These are phyloP conservation scores for Ophiosphaerella korrae DNA, from an alignment of 2,329 filamentous ascomycete genomes.

Conservation along the genomic window DNA sequence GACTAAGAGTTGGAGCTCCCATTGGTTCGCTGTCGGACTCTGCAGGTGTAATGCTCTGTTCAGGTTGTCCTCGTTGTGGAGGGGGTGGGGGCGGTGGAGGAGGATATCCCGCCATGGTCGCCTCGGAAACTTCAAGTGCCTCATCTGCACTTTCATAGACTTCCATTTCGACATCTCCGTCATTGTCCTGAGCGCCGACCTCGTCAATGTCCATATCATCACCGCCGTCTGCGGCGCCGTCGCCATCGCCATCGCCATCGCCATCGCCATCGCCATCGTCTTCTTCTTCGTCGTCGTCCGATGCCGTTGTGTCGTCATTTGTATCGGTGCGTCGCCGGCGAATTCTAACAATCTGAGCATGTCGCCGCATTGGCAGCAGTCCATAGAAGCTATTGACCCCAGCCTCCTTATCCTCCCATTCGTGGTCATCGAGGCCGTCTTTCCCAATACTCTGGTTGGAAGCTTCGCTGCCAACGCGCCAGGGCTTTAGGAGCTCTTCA, in stretches of 20 bases:
- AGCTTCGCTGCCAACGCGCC: slow-evolving; percentile 84
- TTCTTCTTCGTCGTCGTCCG: slow-evolving; percentile 52
- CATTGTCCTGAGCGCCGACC: slow-evolving; percentile 53
- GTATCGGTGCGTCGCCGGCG: slow-evolving; percentile 47
- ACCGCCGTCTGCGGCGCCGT: slow-evolving; percentile 44
- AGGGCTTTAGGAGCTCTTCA: slow-evolving; percentile 86
- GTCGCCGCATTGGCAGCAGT: slow-evolving; percentile 32
- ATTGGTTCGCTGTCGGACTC: slow-evolving; percentile 75
- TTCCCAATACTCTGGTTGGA: slow-evolving; percentile 78
- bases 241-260: slow-evolving; percentile 52
- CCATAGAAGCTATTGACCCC: slow-evolving; percentile 40
- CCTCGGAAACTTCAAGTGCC: slow-evolving; percentile 75
- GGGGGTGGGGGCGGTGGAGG: slow-evolving; percentile 61
- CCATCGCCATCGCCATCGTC: slow-evolving; percentile 53
- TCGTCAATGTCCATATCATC: slow-evolving; percentile 57
- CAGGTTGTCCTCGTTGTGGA: slow-evolving; percentile 50
- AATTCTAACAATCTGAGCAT: slow-evolving; percentile 31
- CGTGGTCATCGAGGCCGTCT: slow-evolving; percentile 82
- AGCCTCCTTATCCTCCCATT: slow-evolving; percentile 61
- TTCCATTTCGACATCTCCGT: slow-evolving; percentile 58
- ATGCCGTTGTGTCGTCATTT: slow-evolving; percentile 50
- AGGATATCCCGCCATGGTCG: slow-evolving; percentile 76
- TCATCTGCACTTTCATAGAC: slow-evolving; percentile 60
- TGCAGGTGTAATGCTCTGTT: slow-evolving; percentile 69
- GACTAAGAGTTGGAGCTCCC: slow-evolving; percentile 64